Conservation (phyloP, 169 alveolate genomes). For the Ichthyophthirius multifiliis region DNA sequence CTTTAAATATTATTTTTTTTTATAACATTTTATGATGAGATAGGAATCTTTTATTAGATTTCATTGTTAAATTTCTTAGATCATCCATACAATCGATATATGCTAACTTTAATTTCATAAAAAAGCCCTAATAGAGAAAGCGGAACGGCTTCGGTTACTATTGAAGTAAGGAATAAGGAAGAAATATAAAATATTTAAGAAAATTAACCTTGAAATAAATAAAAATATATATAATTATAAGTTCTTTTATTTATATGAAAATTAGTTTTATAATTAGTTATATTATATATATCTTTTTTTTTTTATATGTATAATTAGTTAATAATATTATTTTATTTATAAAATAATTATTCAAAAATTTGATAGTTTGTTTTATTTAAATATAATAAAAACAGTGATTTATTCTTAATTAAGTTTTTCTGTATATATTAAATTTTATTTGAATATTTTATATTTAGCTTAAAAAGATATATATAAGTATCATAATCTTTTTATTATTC, state of each 20-base stretch:
- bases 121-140: conserved; percentile 27
- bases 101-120: conserved; percentile 30
- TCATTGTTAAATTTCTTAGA: conserved; percentile 12
- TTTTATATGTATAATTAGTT: no score
- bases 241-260: conserved; percentile 22
- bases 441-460: no score
- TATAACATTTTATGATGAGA: conserved; percentile 17
- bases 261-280: not conserved
- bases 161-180: conserved; percentile 25
- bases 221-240: conserved; percentile 19
- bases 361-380: no score
- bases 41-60: conserved; percentile 23
- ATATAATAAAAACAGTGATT: no score
- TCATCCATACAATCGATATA: conserved; percentile 31
- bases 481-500: no score
- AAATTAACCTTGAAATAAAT: conserved; percentile 1
- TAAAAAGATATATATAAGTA: no score
- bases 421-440: no score
- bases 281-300: not conserved
- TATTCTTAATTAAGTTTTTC: no score
- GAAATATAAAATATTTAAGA: conserved; percentile 9
- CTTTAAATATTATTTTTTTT: conserved; percentile 31
- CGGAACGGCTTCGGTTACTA: conserved; percentile 28
- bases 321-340: no score
- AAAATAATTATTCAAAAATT: no score